Evolutionary conservation across 257 asterid species (phyloP).

Genomic region (Solanum tarijense): DNA sequence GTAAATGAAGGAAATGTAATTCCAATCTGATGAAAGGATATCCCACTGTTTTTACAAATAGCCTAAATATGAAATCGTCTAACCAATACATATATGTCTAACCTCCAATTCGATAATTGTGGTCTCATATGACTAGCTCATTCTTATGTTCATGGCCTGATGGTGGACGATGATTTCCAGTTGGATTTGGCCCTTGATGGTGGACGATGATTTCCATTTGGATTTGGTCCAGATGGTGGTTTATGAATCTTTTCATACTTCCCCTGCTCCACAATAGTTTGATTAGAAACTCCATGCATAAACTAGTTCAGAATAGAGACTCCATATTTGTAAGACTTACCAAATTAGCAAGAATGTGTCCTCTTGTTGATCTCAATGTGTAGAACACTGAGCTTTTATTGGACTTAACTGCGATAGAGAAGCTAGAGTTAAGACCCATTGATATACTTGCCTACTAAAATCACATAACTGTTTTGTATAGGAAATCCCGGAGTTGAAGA

Average conservation of each 20-base stretch:
- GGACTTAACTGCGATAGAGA: constrained; percentile 27
- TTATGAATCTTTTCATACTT: constrained; percentile 26
- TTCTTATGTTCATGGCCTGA: constrained; percentile 12
- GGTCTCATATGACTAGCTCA: constrained; percentile 6
- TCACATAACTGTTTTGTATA: not conserved
- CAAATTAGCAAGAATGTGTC: constrained; percentile 11
- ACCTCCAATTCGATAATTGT: constrained; percentile 9
- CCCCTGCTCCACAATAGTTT: constrained; percentile 18
- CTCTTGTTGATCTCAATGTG: constrained; percentile 15
- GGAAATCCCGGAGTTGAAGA: not conserved
- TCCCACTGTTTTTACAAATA: not conserved
- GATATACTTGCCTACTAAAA: not conserved
- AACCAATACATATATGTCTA: constrained; percentile 6
- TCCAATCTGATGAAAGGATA: not conserved
- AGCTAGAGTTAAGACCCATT: constrained; percentile 4
- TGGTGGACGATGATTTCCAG: not conserved
- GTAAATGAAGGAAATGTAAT: not conserved
- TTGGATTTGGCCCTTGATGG: constrained; percentile 21
- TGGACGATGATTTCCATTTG: constrained; percentile 49
- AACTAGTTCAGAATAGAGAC: not conserved
- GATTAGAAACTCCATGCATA: constrained; percentile 7
- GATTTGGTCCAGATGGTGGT: constrained; percentile 63
- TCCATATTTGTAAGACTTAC: constrained; percentile 17
- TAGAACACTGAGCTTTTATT: constrained; percentile 20
- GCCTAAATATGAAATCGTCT: not conserved